Base-by-base conservation (phyloP, 2,329 filamentous ascomycete genomes). In the Triangularia setosa region DNA sequence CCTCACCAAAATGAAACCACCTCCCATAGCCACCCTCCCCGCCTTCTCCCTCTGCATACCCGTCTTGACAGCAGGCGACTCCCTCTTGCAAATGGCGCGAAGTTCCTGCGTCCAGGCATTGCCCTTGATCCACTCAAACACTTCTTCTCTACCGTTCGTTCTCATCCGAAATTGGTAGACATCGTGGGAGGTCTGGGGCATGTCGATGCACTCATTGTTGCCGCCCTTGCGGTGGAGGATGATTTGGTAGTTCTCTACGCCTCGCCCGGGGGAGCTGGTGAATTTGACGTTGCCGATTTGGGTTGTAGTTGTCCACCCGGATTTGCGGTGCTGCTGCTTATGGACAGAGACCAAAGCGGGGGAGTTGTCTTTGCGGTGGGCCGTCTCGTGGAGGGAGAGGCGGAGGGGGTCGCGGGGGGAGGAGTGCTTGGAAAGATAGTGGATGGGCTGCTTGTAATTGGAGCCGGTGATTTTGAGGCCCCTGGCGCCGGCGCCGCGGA, bases 401-500 rank as follows among this genome's bases (percentile, higher is more conserved):
- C 59, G 60, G 3, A 40, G 61, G 2, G 60, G 16, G 58, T 25
- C 9, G 6, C 40, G 40, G 40, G 1, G 0, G 40, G 40, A 48
- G 18, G 33, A 23, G 53, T 65, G 60, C 18, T 40, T 16, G n/a
- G 61, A 60, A 25, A 68, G 59, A 58, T 61, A 67, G 9, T 57
- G 65, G n/a, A 63, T 23, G 5, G 67, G 67, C 5, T 52, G 27
- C 3, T 55, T 59, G 24, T 21, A 53, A 28, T 63, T 24, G 25
- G 53, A 33, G 24, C 58, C 61, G 57, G 54, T 61, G 30, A 67
- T 58, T 27, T 68, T 67, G 53, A 65, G 59, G 12, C 61, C 64
- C 4, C 23, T 48, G 1, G 18, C 9, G 14, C 62, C 64, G 18
- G 64, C 64, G 2, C n/a, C 25, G 30, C 64, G 66, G 21, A 65